A percentile compares a stretch with the other conserved stretches of the same genome.
phyloP scores from a whole-genome alignment of 179 eudicot genomes.

The Pouteria campechiana region DNA sequence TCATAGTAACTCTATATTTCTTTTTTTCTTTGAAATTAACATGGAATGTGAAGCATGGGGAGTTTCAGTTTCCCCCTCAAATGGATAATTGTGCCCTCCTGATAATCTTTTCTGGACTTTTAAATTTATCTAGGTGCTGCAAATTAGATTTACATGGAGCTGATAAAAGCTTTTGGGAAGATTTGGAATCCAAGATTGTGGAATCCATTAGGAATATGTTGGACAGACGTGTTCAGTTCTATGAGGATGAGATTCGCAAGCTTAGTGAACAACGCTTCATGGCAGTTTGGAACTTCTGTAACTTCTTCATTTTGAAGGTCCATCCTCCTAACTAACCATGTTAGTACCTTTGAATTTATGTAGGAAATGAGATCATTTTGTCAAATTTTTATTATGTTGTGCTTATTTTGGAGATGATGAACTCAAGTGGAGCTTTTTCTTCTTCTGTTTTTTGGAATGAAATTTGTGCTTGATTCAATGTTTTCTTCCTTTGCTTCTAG shows the following conservation, averaged over 20 bases:
- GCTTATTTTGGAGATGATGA: neutral
- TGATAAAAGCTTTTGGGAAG: conserved; percentile 88
- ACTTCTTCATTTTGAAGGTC: conserved; percentile 92
- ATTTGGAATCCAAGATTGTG: conserved; percentile 70
- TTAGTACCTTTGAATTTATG: too few species aligned
- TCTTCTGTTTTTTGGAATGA: neutral
- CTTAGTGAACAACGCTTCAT: conserved; percentile 89
- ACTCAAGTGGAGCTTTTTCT: neutral
- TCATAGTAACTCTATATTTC: too few species aligned
- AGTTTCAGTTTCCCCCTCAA: too few species aligned
- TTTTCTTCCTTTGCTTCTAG: conserved; percentile 20
- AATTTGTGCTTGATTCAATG: neutral
- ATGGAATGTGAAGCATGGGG: too few species aligned
- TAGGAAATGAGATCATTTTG: too few species aligned
- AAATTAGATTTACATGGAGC: conserved; percentile 74
- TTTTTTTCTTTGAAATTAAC: too few species aligned
- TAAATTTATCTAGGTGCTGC: conserved; percentile 76
- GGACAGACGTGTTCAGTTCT: conserved; percentile 82
- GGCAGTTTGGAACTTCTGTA: conserved; percentile 98
- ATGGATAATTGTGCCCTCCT: too few species aligned
- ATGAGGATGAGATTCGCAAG: conserved; percentile 94
- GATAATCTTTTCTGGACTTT: too few species aligned
- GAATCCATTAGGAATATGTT: conserved; percentile 82
- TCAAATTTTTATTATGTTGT: too few species aligned
- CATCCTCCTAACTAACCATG: too few species aligned